These are phyloP conservation scores for Erigeron canadensis DNA, from an alignment of 129 eudicot species.

Conservation along the genomic window DNA sequence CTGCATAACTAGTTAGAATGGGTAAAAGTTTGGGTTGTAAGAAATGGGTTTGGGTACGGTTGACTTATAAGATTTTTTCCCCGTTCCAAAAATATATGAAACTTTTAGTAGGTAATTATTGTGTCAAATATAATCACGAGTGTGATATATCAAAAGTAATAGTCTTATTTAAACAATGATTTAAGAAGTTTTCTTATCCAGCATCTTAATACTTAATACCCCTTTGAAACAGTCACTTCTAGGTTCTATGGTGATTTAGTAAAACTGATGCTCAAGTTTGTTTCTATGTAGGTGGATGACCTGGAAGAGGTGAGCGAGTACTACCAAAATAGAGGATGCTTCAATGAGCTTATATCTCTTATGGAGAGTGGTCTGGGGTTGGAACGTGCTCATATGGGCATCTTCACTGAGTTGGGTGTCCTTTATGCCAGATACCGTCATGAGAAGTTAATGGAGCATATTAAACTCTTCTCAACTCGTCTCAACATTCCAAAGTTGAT, in stretches of 20 bases:
- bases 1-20: too few species aligned
- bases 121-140: too few species aligned
- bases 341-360: conserved; percentile 85
- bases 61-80: too few species aligned
- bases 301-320: conserved; percentile 92
- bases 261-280: background rate
- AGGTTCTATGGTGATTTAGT: background rate
- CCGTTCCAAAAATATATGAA: too few species aligned
- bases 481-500: conserved; percentile 93
- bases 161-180: too few species aligned
- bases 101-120: too few species aligned
- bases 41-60: too few species aligned
- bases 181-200: too few species aligned
- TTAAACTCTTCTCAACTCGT: conserved; percentile 83
- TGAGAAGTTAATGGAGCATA: conserved; percentile 99
- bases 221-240: background rate
- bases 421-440: conserved; percentile 95
- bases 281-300: conserved; percentile 73
- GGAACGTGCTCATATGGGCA: conserved; percentile 99
- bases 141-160: too few species aligned
- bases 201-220: too few species aligned
- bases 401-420: conserved; percentile 91
- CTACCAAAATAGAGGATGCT: conserved; percentile 96
- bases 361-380: conserved; percentile 98
- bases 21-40: too few species aligned